Percentiles rank a stretch among this genome's conserved stretches.
These are phyloP conservation scores for Cyclotella sp. DNA, from an alignment of 108 stramenopile genomes.

Conservation along the genomic window DNA sequence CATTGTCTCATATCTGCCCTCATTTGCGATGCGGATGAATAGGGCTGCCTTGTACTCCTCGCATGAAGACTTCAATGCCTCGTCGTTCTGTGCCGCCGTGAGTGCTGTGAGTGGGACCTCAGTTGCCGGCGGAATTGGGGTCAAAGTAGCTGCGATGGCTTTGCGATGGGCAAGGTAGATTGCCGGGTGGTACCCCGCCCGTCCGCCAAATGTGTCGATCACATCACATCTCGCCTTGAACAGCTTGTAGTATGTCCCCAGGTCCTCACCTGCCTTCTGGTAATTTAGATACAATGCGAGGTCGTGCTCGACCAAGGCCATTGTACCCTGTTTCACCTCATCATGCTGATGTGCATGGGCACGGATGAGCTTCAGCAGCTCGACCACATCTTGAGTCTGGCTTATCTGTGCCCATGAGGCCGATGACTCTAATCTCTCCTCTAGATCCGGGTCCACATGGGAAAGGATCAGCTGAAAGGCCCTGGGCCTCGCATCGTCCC, in stretches of 20 bases:
- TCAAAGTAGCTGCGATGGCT: neutral
- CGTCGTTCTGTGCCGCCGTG: neutral
- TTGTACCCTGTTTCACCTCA: too few relatives aligned
- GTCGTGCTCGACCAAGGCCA: too few relatives aligned
- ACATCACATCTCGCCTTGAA: too few relatives aligned
- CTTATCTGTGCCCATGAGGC: neutral
- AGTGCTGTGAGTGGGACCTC: too few relatives aligned
- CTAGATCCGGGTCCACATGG: neutral
- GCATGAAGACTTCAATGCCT: neutral
- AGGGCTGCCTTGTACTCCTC: constrained; percentile 7
- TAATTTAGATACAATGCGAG: too few relatives aligned
- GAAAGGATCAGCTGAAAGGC: neutral
- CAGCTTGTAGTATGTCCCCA: too few relatives aligned
- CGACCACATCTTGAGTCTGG: neutral
- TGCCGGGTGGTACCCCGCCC: constrained; percentile 8
- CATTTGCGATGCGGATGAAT: too few relatives aligned
- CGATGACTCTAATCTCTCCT: neutral
- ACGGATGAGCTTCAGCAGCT: too few relatives aligned
- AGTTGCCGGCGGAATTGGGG: neutral
- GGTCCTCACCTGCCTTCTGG: neutral
- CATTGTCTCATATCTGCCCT: too few relatives aligned
- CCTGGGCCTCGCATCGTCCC: too few relatives aligned
- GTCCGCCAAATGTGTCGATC: neutral
- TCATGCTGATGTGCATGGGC: too few relatives aligned
- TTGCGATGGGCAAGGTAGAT: too few relatives aligned